phyloP scores from a whole-genome alignment of 768 basidiomycete genomes.

The Lactifluus volemus region DNA sequence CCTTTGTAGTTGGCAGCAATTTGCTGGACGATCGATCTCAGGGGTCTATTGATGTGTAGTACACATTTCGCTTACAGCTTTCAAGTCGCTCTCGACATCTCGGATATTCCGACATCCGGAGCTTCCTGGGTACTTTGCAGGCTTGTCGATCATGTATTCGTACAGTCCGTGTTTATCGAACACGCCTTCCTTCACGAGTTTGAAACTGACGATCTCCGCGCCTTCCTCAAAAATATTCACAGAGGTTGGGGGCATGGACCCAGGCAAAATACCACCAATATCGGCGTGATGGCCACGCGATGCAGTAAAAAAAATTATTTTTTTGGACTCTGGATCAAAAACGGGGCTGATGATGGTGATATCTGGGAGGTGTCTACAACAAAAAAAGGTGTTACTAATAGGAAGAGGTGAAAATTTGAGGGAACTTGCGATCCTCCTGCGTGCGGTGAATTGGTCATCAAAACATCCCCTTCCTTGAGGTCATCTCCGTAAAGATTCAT shows the following conservation, averaged over 20 bases:
- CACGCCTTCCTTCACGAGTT: conserved; percentile 74
- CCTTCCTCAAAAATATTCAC: conserved; percentile 92
- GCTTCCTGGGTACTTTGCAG: conserved; percentile 73
- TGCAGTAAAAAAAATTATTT: conserved; percentile 90
- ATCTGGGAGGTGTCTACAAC: conserved; percentile 63
- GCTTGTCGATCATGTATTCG: conserved; percentile 75
- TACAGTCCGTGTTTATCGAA: conserved; percentile 71
- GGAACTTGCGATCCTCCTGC: conserved; percentile 77
- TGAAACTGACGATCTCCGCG: conserved; percentile 85
- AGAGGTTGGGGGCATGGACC: conserved; percentile 92
- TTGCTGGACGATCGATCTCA: conserved; percentile 45
- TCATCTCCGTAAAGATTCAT: conserved; percentile 64
- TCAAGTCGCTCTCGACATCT: conserved; percentile 87
- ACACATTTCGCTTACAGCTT: conserved; percentile 52
- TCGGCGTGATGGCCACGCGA: conserved; percentile 93
- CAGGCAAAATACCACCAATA: conserved; percentile 86
- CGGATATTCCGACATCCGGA: conserved; percentile 82
- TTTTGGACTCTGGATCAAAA: conserved; percentile 50
- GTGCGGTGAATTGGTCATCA: conserved; percentile 87
- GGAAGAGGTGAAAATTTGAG: conserved; percentile 7
- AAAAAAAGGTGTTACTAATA: conserved; percentile 5
- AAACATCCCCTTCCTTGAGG: conserved; percentile 83
- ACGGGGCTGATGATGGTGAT: conserved; percentile 94
- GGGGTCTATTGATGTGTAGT: neutral
- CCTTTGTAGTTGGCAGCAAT: conserved; percentile 93